These are phyloP conservation scores for Ceratobasidium sp. DNA, from an alignment of 1,284 basidiomycete genomes.

Conservation along the genomic window DNA sequence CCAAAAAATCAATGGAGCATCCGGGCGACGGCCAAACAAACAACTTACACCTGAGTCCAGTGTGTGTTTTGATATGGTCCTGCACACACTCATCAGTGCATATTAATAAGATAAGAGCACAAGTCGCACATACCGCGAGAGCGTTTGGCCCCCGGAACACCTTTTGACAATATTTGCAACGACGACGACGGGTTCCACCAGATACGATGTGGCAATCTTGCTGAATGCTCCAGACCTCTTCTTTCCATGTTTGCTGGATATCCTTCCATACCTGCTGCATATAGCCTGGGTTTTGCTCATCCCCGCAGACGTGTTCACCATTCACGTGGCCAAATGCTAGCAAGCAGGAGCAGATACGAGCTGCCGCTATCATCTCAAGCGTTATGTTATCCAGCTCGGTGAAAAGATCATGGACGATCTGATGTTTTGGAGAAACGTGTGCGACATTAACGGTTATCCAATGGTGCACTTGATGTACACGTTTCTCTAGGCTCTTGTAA, in stretches of 20 bases:
- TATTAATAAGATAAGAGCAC: neutral
- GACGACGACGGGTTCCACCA: no score
- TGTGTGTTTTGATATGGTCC: conserved; percentile 29
- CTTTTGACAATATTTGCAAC: conserved; percentile 31
- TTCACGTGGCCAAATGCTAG: no score
- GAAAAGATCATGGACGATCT: neutral
- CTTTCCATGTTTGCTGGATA: no score
- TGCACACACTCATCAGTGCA: neutral
- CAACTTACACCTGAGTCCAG: conserved; percentile 28
- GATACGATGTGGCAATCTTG: no score
- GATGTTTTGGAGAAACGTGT: neutral
- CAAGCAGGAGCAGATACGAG: neutral
- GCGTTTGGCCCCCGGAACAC: conserved; percentile 26
- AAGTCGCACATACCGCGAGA: conserved; percentile 1
- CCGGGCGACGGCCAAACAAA: neutral
- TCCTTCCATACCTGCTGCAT: no score
- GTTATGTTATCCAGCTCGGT: neutral
- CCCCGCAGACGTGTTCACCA: no score
- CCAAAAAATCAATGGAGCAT: neutral
- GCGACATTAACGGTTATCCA: neutral
- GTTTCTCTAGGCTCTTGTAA: neutral
- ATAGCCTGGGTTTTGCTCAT: no score
- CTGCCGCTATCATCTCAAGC: neutral
- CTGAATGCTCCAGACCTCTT: no score
- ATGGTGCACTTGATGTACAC: neutral